Percentiles rank a stretch among this genome's conserved stretches.
Conservation (phyloP, 2,329 filamentous ascomycete genomes). For the Fusarium solani-melongenae region DNA sequence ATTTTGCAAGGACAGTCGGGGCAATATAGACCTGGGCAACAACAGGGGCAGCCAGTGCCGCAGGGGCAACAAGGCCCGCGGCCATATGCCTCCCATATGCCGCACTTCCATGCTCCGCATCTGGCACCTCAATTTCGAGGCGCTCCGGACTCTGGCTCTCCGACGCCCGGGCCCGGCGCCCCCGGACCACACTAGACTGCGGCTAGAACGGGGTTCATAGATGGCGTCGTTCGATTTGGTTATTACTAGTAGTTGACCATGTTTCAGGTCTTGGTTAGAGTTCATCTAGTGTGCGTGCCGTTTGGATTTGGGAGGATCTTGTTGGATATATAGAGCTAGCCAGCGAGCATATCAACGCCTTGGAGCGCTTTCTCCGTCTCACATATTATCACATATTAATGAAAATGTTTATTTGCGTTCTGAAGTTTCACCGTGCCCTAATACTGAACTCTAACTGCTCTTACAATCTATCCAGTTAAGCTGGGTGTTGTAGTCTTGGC, state of each 20-base stretch:
- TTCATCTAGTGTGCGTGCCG: neutral
- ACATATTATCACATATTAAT: neutral
- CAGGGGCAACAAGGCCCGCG: slow-evolving; percentile 25
- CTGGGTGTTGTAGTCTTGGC: neutral
- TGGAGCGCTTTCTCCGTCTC: neutral
- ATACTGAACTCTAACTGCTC: neutral
- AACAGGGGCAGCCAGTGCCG: neutral
- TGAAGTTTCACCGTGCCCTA: neutral
- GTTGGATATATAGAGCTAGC: neutral
- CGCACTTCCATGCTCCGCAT: slow-evolving; percentile 35
- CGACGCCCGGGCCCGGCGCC: slow-evolving; percentile 18
- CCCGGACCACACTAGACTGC: slow-evolving; percentile 2
- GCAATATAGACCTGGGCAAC: slow-evolving; percentile 20
- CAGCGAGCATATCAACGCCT: neutral
- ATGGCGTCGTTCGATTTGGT: slow-evolving; percentile 1
- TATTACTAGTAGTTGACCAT: neutral
- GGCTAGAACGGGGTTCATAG: neutral
- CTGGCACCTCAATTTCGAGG: slow-evolving; percentile 37
- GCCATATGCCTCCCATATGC: slow-evolving; percentile 16
- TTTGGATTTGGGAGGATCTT: neutral
- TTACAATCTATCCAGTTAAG: neutral
- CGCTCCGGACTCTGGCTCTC: slow-evolving; percentile 12
- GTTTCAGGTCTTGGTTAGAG: neutral
- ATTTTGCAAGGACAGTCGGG: slow-evolving; percentile 41
- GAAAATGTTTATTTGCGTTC: neutral